phyloP scores from a whole-genome alignment of 495 filamentous ascomycete species.

The Elasticomyces elasticus region DNA sequence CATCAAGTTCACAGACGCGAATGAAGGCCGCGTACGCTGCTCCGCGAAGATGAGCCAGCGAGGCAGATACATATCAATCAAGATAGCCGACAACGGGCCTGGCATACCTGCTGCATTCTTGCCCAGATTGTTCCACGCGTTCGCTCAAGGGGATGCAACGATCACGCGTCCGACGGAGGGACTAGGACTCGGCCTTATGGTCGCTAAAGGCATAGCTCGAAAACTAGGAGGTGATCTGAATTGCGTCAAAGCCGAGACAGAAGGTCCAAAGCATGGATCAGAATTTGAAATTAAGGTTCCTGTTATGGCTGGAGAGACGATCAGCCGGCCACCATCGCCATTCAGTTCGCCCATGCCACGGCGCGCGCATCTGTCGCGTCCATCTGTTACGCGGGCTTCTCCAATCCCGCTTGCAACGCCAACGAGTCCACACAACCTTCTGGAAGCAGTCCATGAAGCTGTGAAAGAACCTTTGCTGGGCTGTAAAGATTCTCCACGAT shows the following conservation, averaged over 20 bases:
- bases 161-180: conserved; percentile 64
- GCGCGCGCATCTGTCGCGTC: neutral
- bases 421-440: conserved; percentile 6
- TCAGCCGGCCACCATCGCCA: conserved; percentile 28
- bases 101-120: conserved; percentile 63
- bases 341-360: conserved; percentile 29
- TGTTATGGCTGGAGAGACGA: conserved; percentile 38
- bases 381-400: neutral
- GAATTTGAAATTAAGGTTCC: conserved; percentile 68
- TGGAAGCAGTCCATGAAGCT: conserved; percentile 1
- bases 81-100: conserved; percentile 58
- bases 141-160: conserved; percentile 62
- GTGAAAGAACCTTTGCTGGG: neutral
- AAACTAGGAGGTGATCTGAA: conserved; percentile 67
- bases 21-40: conserved; percentile 51
- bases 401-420: conserved; percentile 1
- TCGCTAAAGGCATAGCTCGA: conserved; percentile 65
- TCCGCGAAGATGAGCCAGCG: conserved; percentile 43
- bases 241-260: conserved; percentile 57
- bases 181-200: conserved; percentile 62
- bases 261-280: conserved; percentile 57
- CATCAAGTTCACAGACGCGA: conserved; percentile 61
- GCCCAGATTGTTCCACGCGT: conserved; percentile 64
- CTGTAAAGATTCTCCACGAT: neutral
- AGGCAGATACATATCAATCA: conserved; percentile 49